Conservation (phyloP, 768 basidiomycete genomes). For the Phanerodontia chrysosporium region DNA sequence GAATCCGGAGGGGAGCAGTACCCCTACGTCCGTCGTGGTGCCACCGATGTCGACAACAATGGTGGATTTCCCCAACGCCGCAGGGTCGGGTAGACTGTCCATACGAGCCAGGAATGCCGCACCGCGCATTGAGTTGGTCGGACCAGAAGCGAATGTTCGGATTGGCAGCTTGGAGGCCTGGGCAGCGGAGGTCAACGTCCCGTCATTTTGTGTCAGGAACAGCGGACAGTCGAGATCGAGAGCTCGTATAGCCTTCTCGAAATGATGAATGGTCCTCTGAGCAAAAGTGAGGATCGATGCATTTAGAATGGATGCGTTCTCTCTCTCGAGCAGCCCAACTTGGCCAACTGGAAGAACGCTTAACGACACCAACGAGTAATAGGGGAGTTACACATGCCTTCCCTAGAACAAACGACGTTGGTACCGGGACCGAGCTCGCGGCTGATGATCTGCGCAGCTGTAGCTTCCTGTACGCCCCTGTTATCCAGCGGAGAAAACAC, state of each 20-base stretch:
- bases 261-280: conserved; percentile 48
- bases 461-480: conserved; percentile 42
- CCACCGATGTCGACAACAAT: conserved; percentile 64
- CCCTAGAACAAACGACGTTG: conserved; percentile 26
- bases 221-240: conserved; percentile 46
- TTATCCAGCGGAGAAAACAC: conserved; percentile 47
- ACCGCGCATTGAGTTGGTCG: conserved; percentile 70
- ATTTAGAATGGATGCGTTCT: conserved; percentile 67
- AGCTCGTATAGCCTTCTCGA: conserved; percentile 44
- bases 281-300: conserved; percentile 61
- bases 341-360: conserved; percentile 38
- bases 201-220: conserved; percentile 60
- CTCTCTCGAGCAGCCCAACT: conserved; percentile 57
- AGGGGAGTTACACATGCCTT: conserved; percentile 16
- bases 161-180: conserved; percentile 56
- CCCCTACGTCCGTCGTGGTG: conserved; percentile 63
- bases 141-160: conserved; percentile 45
- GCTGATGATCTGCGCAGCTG: conserved; percentile 39
- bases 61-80: conserved; percentile 28
- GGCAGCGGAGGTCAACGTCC: conserved; percentile 45
- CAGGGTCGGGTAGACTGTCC: conserved; percentile 18
- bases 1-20: conserved; percentile 55
- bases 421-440: conserved; percentile 34
- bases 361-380: not conserved
- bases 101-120: conserved; percentile 54